Evolutionary conservation across 192 early-diverging fungal species (phyloP), one percentile per base, ranked within the genome.

Genomic region (Entomortierella lignicola): DNA sequence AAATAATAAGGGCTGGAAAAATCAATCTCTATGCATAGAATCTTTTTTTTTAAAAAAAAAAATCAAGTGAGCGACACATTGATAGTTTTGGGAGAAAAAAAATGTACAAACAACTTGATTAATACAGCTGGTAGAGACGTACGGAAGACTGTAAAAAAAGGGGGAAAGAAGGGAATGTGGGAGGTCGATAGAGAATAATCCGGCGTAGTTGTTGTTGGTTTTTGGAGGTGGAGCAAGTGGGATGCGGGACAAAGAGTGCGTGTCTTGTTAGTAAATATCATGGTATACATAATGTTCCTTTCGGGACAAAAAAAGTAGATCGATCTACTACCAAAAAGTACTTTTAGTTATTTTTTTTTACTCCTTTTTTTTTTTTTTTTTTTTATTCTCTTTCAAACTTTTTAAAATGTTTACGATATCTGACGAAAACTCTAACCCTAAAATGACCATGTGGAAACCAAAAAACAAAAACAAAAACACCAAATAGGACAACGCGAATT

Each of bases 401-500:
- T n/a, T n/a, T n/a, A n/a, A n/a, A n/a, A n/a, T n/a, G n/a, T n/a
- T n/a, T n/a, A n/a, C n/a, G n/a, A n/a, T n/a, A n/a, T n/a, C n/a
- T n/a, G n/a, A 32, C 15, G 4, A 54, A 55, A 66, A 66, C 52
- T 55, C 52, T 66, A 66, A 66, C 63, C 31, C 39, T 66, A 66
- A 66, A 52, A 52, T 1, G 56, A 32, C 25, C 59, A 34, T 67
- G 30, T 58, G 43, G 43, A 27, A 48, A 32, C 41, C 12, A 57
- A 57, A 31, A 57, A 2, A 23, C 6, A 13, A 54, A 13, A 26
- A 2, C 31, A 57, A 31, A 57, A 2, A 23, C 6, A 13, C 12
- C 3, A 26, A 2, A 29, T 69, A 95, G 94, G 97, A 15, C 95
- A 98, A 72, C 90, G 93, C 8, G 97, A 98, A 82, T 98, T 98